Evolutionary conservation across 768 basidiomycete genomes (phyloP).

Genomic region (Fistulinella prunicolor): DNA sequence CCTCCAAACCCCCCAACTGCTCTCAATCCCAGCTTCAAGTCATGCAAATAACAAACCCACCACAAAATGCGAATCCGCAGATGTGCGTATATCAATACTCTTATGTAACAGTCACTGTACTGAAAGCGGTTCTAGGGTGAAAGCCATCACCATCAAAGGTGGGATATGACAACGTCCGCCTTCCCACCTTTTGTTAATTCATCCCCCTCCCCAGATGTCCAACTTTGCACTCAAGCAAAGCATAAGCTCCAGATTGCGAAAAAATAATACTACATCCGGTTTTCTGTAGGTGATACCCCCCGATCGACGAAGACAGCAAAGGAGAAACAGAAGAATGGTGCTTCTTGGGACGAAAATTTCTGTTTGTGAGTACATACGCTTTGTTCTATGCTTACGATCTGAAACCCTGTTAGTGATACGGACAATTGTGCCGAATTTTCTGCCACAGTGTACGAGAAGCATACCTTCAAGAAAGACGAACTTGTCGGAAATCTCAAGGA

Average conservation of each 20-base stretch:
- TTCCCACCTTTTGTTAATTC: too few relatives aligned
- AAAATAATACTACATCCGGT: constrained; percentile 10
- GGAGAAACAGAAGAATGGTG: constrained; percentile 5
- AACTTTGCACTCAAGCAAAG: constrained; percentile 6
- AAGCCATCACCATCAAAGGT: too few relatives aligned
- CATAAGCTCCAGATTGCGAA: constrained; percentile 2
- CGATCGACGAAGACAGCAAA: constrained; percentile 14
- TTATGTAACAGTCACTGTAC: too few relatives aligned
- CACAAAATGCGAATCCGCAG: too few relatives aligned
- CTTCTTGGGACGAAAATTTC: constrained; percentile 12
- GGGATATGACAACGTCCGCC: too few relatives aligned
- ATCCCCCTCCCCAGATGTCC: too few relatives aligned
- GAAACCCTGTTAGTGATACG: constrained; percentile 12
- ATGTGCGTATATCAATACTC: too few relatives aligned
- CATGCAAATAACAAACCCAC: too few relatives aligned
- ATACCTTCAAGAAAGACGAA: neutral
- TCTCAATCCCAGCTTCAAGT: too few relatives aligned
- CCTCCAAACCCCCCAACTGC: too few relatives aligned
- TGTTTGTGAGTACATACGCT: constrained; percentile 13
- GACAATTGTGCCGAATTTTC: constrained; percentile 8
- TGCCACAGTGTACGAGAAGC: constrained; percentile 14
- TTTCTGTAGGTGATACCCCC: constrained; percentile 7
- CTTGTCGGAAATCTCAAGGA: constrained; percentile 11
- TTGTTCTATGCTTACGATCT: neutral
- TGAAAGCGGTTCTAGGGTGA: too few relatives aligned